These are phyloP conservation scores for Curvularia sp. DNA, from an alignment of 2,329 filamentous ascomycete genomes.

Conservation along the genomic window DNA sequence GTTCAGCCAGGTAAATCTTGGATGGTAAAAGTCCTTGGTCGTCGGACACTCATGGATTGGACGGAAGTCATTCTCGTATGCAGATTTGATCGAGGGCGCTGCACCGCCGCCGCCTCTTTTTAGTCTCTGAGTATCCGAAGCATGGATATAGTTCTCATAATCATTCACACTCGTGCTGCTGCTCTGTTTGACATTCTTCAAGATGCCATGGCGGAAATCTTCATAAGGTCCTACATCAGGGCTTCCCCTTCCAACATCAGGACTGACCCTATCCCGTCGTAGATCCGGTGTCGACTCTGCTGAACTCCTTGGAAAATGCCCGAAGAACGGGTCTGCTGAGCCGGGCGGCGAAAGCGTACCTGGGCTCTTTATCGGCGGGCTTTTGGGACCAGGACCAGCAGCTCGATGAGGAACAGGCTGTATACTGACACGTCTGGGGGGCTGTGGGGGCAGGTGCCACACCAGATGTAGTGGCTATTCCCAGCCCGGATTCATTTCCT, in stretches of 20 bases:
- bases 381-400: conserved; percentile 25
- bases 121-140: conserved; percentile 33
- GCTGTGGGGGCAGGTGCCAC: conserved; percentile 25
- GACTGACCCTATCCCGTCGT: conserved; percentile 35
- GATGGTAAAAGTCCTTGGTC: conserved; percentile 49
- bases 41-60: conserved; percentile 50
- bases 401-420: conserved; percentile 35
- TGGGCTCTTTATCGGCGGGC: conserved; percentile 31
- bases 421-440: conserved; percentile 28
- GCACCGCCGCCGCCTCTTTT: conserved; percentile 12
- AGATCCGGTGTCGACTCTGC: conserved; percentile 44
- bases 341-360: conserved; percentile 35
- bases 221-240: conserved; percentile 41
- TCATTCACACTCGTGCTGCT: conserved; percentile 35
- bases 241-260: conserved; percentile 27
- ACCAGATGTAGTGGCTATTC: conserved; percentile 38
- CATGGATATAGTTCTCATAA: conserved; percentile 42
- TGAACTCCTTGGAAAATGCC: conserved; percentile 38
- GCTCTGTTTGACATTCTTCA: conserved; percentile 31
- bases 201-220: conserved; percentile 35
- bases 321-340: conserved; percentile 41
- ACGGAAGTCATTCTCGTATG: conserved; percentile 48
- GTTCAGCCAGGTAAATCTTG: conserved; percentile 58
- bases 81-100: conserved; percentile 45
- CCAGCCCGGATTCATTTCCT: conserved; percentile 40